Base-by-base conservation (phyloP, 257 asterid species). In the Agastache rugosa region DNA sequence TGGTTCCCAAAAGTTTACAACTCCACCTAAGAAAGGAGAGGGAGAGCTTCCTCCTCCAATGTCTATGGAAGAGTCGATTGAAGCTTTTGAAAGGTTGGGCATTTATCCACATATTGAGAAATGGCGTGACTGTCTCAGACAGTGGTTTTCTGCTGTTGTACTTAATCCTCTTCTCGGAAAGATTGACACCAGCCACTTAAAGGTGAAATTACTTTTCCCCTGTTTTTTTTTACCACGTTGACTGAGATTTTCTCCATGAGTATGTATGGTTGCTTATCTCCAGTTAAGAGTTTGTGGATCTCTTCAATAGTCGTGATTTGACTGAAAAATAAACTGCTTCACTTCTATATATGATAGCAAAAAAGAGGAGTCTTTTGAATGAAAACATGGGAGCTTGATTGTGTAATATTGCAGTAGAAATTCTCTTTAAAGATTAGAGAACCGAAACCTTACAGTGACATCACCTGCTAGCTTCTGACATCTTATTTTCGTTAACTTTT, bases 21-120 rank as follows among this genome's bases (percentile, higher is more conserved):
- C 98, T 61, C 95, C 97, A 37, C 97, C 98, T 8, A 91, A 88
- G 87, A 94, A 92, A 83, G 98, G 97, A 37, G 99, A 92, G 78
- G 88, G 83, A 5, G 93, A 92, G 68, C 96, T 94, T 73, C 97
- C 98, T 45, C 85, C 87, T 78, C 92, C 97, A 23, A 94, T 91
- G 97, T 91, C 97, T 61, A 90, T 87, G 88, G 97, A 91, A 83
- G 97, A 94, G 80, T 88, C 97, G 14, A 78, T 73, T 45, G 91
- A 89, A 81, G 93, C 96, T 75, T 87, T 94, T 82, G 85, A 79
- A 75, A 82, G 85, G 79, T 79, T 94, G 85, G 97, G 95, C 48
- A 75, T 94, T 69, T 89, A 90, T 82, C 97, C 91, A 19, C 84
- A 86, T 74, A 87, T 94, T 74, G 97, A 91, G 84, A 84, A 81